Evolutionary conservation across 2,329 filamentous ascomycete genomes (phyloP).

Genomic region (Fusarium poae): DNA sequence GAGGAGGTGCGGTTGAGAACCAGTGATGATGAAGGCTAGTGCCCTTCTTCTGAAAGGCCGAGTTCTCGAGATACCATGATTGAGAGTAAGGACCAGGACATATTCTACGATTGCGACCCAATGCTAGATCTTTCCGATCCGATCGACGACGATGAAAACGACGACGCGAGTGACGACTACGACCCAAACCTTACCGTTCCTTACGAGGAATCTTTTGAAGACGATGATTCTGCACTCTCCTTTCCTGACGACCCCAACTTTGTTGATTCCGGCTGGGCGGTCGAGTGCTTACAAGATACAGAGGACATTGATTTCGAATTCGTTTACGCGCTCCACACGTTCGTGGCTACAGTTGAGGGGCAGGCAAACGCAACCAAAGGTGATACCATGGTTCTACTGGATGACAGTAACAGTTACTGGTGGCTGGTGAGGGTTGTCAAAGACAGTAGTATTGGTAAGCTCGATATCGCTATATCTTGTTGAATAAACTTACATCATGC

Average conservation of each 20-base stretch:
- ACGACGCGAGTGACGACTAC: slow-evolving; percentile 44
- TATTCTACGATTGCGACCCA: slow-evolving; percentile 38
- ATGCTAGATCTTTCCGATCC: slow-evolving; percentile 23
- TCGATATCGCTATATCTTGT: background rate
- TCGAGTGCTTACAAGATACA: slow-evolving; percentile 89
- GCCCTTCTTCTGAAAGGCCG: slow-evolving; percentile 29
- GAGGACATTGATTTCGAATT: slow-evolving; percentile 99
- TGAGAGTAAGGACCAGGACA: slow-evolving; percentile 23
- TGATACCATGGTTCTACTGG: slow-evolving; percentile 97
- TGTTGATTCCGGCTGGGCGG: slow-evolving; percentile 79
- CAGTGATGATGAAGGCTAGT: slow-evolving; percentile 36
- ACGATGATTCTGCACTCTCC: slow-evolving; percentile 66
- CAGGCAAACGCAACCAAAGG: slow-evolving; percentile 99
- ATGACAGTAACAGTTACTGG: slow-evolving; percentile 99
- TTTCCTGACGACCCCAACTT: slow-evolving; percentile 69
- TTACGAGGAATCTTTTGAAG: slow-evolving; percentile 60
- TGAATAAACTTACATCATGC: slow-evolving; percentile 40
- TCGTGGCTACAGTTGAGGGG: slow-evolving; percentile 96
- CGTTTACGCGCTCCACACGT: slow-evolving; percentile 97
- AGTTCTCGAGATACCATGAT: background rate
- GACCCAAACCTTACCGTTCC: slow-evolving; percentile 57
- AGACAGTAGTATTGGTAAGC: slow-evolving; percentile 88
- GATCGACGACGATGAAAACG: slow-evolving; percentile 37
- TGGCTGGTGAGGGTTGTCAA: slow-evolving; percentile 98
- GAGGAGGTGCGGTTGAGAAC: slow-evolving; percentile 2